Evolutionary conservation across 257 asterid genomes (phyloP).

Genomic region (Forsythia viridissima): DNA sequence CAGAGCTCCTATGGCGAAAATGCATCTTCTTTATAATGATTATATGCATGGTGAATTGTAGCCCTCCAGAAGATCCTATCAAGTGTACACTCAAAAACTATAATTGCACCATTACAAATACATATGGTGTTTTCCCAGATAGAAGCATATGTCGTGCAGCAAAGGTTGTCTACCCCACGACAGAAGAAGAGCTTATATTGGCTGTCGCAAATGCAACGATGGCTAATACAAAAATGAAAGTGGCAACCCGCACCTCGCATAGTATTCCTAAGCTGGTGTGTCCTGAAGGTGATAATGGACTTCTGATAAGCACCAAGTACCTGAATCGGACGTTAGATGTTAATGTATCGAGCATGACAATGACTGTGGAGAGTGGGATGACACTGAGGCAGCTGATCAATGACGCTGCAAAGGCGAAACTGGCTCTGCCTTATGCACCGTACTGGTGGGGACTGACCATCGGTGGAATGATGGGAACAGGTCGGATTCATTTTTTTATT

Average conservation of each 20-base stretch:
- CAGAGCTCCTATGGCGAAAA: too few relatives aligned
- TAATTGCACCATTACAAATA: too few relatives aligned
- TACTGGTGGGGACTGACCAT: constrained; percentile 81
- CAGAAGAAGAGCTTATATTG: constrained; percentile 48
- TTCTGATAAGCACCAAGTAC: constrained; percentile 59
- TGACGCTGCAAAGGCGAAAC: constrained; percentile 37
- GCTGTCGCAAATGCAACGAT: constrained; percentile 47
- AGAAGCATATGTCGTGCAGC: constrained; percentile 63
- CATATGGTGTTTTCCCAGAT: too few relatives aligned
- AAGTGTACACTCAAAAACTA: too few relatives aligned
- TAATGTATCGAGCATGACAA: constrained; percentile 31
- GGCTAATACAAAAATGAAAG: constrained; percentile 42
- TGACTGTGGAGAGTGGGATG: constrained; percentile 66
- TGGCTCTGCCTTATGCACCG: constrained; percentile 64
- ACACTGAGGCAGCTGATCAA: constrained; percentile 46
- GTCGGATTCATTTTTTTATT: too few relatives aligned
- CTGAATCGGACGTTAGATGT: constrained; percentile 32
- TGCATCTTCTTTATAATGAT: too few relatives aligned
- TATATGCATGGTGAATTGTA: too few relatives aligned
- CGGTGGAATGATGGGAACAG: constrained; percentile 65
- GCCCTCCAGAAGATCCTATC: too few relatives aligned
- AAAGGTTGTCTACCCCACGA: constrained; percentile 43
- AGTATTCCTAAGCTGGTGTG: constrained; percentile 69
- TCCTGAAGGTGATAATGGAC: constrained; percentile 46
- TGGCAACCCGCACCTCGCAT: constrained; percentile 59